Conservation (phyloP, 1,139 yeast species). For the Pichia sp. region DNA sequence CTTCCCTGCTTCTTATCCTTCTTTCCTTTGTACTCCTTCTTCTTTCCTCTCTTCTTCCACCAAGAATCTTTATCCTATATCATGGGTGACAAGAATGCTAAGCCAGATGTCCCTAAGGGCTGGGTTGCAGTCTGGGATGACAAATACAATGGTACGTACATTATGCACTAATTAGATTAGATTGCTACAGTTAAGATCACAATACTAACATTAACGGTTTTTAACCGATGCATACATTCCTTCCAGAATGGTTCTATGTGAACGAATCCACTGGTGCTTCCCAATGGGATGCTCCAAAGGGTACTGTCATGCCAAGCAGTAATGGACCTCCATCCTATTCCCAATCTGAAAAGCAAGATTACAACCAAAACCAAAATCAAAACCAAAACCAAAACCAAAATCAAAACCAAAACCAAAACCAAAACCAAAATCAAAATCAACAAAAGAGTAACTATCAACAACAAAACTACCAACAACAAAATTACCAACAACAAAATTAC, state of each 20-base stretch:
- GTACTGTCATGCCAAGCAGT: slow-evolving; percentile 40
- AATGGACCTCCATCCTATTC: slow-evolving; percentile 33
- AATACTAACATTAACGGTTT: slow-evolving; percentile 25
- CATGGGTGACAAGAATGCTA: slow-evolving; percentile 27
- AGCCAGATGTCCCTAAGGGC: slow-evolving; percentile 43
- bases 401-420: slow-evolving; percentile 20
- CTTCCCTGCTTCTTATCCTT: too few relatives aligned
- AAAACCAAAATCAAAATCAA: slow-evolving; percentile 23
- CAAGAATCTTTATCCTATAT: background rate
- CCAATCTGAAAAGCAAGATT: background rate
- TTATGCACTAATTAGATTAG: too few relatives aligned
- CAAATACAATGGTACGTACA: slow-evolving; percentile 51
- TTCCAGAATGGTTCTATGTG: slow-evolving; percentile 68
- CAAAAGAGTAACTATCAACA: slow-evolving; percentile 16
- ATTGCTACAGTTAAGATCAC: too few relatives aligned
- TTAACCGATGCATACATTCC: too few relatives aligned
- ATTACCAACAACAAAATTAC: slow-evolving; percentile 22
- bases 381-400: slow-evolving; percentile 21
- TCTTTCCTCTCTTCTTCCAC: too few relatives aligned
- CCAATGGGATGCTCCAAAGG: slow-evolving; percentile 88
- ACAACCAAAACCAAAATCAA: slow-evolving; percentile 18
- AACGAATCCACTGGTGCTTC: slow-evolving; percentile 69
- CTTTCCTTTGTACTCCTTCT: too few relatives aligned
- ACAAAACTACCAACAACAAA: slow-evolving; percentile 14
- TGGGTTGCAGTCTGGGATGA: slow-evolving; percentile 90